phyloP scores from a whole-genome alignment of 805 yeast species.

The Maudiozyma turicensis region DNA sequence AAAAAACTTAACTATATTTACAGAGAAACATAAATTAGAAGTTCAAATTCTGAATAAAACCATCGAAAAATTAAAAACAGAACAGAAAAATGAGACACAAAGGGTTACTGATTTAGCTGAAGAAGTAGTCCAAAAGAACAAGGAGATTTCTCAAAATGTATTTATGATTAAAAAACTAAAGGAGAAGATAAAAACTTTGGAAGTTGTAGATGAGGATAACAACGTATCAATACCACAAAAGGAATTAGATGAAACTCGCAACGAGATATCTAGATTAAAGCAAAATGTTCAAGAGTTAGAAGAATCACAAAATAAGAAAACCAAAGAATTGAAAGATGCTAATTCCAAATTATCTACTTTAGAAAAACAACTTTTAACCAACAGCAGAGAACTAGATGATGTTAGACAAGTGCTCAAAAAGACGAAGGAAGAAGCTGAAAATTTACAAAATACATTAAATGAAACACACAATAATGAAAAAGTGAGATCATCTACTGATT shows the following conservation, averaged over 20 bases:
- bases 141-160: slow-evolving; percentile 3
- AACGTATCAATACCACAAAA: neutral
- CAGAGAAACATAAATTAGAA: slow-evolving; percentile 1
- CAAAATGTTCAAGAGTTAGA: neutral
- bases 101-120: neutral
- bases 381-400: neutral
- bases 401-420: neutral
- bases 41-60: slow-evolving; percentile 1
- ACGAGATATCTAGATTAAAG: neutral
- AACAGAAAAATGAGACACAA: neutral
- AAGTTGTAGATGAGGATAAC: neutral
- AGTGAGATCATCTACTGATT: neutral
- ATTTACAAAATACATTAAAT: neutral
- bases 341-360: neutral
- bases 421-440: neutral
- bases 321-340: neutral
- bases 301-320: neutral
- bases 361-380: neutral
- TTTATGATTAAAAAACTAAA: neutral
- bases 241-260: neutral
- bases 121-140: neutral
- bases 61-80: neutral
- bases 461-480: too few relatives aligned
- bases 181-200: neutral
- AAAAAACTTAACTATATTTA: neutral